Evolutionary conservation across 192 early-diverging fungal genomes (phyloP).

Genomic region (Spizellomyces sp.): DNA sequence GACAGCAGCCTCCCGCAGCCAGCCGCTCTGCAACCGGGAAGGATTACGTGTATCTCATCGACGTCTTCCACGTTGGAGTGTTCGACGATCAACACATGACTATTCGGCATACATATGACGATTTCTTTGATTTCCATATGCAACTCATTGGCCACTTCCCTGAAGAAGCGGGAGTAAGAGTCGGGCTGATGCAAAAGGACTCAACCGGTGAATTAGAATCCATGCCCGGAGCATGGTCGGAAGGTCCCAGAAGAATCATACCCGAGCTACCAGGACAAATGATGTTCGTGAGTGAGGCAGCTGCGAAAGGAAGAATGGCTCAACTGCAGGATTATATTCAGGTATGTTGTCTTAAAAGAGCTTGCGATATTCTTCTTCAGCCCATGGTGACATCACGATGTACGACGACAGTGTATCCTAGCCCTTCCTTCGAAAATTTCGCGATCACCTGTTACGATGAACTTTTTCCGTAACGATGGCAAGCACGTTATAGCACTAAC

Average conservation of each 20-base stretch:
- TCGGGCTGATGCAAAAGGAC: background rate
- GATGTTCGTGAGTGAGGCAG: constrained; percentile 62
- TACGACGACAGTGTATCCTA: constrained; percentile 39
- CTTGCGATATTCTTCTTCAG: constrained; percentile 6
- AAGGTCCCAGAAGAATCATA: constrained; percentile 39
- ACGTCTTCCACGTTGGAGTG: constrained; percentile 33
- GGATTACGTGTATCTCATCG: constrained; percentile 43
- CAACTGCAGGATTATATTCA: constrained; percentile 51
- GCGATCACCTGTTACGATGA: constrained; percentile 47
- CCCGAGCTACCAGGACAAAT: constrained; percentile 59
- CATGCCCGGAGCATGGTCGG: constrained; percentile 30
- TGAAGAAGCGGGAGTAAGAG: constrained; percentile 51
- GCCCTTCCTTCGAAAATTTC: constrained; percentile 53
- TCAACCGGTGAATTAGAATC: background rate
- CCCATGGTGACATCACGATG: background rate
- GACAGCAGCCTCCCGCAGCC: constrained; percentile 2
- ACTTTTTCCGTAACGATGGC: constrained; percentile 51
- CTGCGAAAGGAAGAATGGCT: constrained; percentile 43
- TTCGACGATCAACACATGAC: constrained; percentile 8
- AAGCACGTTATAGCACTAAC: constrained; percentile 20
- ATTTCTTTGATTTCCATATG: constrained; percentile 62
- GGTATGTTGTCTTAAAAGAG: constrained; percentile 31
- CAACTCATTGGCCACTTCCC: constrained; percentile 60
- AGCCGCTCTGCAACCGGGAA: constrained; percentile 11
- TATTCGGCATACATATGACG: constrained; percentile 49